Base-by-base conservation (phyloP, 371 early-diverging fungal species). In the Mortierella sp. region DNA sequence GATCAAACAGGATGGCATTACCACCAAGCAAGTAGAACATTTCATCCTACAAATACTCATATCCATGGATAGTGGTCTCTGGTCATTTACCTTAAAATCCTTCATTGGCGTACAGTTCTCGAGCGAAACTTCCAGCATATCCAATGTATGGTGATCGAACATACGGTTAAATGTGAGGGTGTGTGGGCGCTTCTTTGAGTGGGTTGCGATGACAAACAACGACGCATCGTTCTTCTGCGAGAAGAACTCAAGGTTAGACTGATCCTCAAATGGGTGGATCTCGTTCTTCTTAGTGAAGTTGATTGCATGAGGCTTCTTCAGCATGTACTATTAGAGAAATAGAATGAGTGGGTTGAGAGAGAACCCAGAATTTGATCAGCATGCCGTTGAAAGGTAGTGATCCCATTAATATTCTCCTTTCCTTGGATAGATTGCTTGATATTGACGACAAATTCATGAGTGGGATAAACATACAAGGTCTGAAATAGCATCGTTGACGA, bases 161-260 rank as follows among this genome's bases (percentile, higher is more conserved):
- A 93, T 94, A 46, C 99, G 91, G 15, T 91, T 90, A 74, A 99
- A 89, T 1, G 91, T 88, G 71, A 99, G 81, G 81, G 96, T 97
- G 84, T 98, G 91, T 30, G 99, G 99, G 63, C 98, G 88, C 83
- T 99, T 99, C 84, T 99, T 99, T 52, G 92, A 92, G 82, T 98
- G 98, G 23, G 88, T 90, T 47, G 95, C 98, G 46, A 98, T 82
- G 45, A 95, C 90, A 72, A 98, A 88, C 26, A 97, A 86, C 1
- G 97, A 90, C 58, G 96, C 87, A 84, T 98, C 98, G 84, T 97
- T 98, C 86, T 97, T 98, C 74, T 91, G 90, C 23, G 94, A 91
- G 59, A 97, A 92, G 72, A 98, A 98, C 82, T 98, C 97, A 30
- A 98, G 83, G 57, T 92, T 89, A 45, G 93, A 89, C 18, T 94